Conservation (phyloP, 1,284 basidiomycete genomes). For the Clitocybe nebularis region DNA sequence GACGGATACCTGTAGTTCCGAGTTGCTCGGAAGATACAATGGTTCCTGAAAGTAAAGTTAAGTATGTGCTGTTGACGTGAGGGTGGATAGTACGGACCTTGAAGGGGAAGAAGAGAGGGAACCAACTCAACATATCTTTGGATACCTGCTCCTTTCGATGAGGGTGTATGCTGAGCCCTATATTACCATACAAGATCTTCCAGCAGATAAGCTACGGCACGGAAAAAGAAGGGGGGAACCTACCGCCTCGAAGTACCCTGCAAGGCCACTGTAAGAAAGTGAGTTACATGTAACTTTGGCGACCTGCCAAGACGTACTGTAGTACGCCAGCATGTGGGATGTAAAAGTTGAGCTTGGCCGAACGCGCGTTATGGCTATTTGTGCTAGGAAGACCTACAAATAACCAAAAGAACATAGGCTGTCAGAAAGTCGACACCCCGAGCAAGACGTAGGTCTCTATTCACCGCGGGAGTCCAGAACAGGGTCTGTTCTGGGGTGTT, state of each 20-base stretch:
- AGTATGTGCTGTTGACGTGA: background rate
- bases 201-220: background rate
- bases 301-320: constrained; percentile 44
- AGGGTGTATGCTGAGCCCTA: constrained; percentile 94
- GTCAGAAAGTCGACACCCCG: background rate
- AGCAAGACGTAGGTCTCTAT: constrained; percentile 4
- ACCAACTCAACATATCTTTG: constrained; percentile 98
- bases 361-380: constrained; percentile 85
- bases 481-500: constrained; percentile 83
- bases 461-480: constrained; percentile 71
- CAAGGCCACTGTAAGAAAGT: constrained; percentile 63
- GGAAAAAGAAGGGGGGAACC: constrained; percentile 10
- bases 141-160: constrained; percentile 79
- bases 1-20: constrained; percentile 89
- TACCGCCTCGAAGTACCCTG: constrained; percentile 95
- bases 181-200: constrained; percentile 73
- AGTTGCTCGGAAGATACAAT: constrained; percentile 87
- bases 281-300: constrained; percentile 1
- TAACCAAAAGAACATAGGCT: background rate
- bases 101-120: constrained; percentile 95
- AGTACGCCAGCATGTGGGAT: constrained; percentile 94
- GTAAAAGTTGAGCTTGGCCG: constrained; percentile 80
- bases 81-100: constrained; percentile 45
- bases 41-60: constrained; percentile 59
- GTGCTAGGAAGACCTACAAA: constrained; percentile 72